phyloP scores from a whole-genome alignment of 1,284 basidiomycete species.

The Grifola frondosa region DNA sequence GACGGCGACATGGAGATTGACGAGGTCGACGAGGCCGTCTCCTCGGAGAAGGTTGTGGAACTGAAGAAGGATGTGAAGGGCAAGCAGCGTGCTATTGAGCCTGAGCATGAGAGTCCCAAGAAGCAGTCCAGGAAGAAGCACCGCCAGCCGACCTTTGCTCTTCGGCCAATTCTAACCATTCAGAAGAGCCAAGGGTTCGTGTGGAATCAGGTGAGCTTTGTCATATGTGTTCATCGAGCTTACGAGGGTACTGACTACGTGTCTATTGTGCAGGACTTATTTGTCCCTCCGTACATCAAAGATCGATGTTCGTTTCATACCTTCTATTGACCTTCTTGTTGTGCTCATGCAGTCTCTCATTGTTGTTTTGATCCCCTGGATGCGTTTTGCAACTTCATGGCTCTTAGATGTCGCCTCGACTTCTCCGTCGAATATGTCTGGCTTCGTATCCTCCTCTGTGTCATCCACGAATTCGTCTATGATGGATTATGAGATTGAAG shows the following conservation, averaged over 20 bases:
- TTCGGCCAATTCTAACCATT: constrained; percentile 79
- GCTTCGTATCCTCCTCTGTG: constrained; percentile 66
- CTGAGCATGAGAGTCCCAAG: constrained; percentile 50
- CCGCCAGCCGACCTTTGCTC: constrained; percentile 55
- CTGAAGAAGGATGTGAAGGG: constrained; percentile 67
- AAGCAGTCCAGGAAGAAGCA: constrained; percentile 56
- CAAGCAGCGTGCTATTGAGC: constrained; percentile 72
- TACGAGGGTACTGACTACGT: constrained; percentile 3
- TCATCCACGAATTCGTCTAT: constrained; percentile 65
- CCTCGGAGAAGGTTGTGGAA: constrained; percentile 40
- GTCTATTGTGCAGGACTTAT: constrained; percentile 57
- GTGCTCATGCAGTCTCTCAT: constrained; percentile 18
- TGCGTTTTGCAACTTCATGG: constrained; percentile 7
- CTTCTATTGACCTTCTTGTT: constrained; percentile 14
- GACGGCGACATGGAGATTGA: constrained; percentile 59
- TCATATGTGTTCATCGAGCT: constrained; percentile 3
- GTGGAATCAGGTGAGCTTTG: constrained; percentile 72
- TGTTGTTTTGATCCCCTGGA: constrained; percentile 9
- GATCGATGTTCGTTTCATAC: constrained; percentile 68
- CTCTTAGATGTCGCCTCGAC: constrained; percentile 73
- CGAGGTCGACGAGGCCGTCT: constrained; percentile 38
- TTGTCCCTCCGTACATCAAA: constrained; percentile 83
- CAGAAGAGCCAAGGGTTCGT: constrained; percentile 84
- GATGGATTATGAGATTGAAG: constrained; percentile 75
- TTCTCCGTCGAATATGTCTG: constrained; percentile 66